Evolutionary conservation across 1,139 yeast genomes (phyloP).

Genomic region (Sugiyamaella neomexicana): DNA sequence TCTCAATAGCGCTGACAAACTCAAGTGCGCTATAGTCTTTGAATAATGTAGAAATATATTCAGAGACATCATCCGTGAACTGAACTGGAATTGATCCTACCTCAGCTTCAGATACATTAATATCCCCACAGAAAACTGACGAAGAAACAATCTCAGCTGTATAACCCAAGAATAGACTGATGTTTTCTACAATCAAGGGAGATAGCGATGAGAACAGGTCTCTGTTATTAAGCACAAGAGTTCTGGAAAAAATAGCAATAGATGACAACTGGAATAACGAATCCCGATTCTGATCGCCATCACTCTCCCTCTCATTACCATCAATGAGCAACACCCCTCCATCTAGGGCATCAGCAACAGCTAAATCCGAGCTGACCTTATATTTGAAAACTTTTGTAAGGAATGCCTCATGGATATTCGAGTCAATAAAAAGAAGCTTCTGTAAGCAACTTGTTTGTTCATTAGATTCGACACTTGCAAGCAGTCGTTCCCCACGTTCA

Average conservation of each 20-base stretch:
- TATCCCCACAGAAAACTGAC: background rate
- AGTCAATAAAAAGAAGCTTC: slow-evolving; percentile 35
- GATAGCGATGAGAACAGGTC: slow-evolving; percentile 1
- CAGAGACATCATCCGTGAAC: background rate
- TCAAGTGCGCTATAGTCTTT: background rate
- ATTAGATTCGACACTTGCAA: slow-evolving; percentile 19
- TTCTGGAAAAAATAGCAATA: background rate
- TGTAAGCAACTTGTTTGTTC: slow-evolving; percentile 9
- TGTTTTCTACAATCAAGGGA: background rate
- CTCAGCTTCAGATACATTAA: slow-evolving; percentile 2
- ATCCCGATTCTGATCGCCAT: background rate
- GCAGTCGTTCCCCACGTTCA: slow-evolving; percentile 24
- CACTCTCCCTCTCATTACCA: background rate
- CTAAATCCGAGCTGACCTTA: slow-evolving; percentile 5
- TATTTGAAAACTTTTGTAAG: background rate
- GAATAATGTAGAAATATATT: background rate
- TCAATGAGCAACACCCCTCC: slow-evolving; percentile 11
- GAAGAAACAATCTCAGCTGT: slow-evolving; percentile 1
- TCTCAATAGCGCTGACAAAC: background rate
- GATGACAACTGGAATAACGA: background rate
- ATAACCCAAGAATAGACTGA: slow-evolving; percentile 3
- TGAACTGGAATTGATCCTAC: background rate
- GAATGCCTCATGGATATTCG: slow-evolving; percentile 37
- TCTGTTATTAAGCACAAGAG: background rate
- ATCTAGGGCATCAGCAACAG: slow-evolving; percentile 13